phyloP scores from a whole-genome alignment of 352 stramenopile genomes.

The Phytophthora cajani region DNA sequence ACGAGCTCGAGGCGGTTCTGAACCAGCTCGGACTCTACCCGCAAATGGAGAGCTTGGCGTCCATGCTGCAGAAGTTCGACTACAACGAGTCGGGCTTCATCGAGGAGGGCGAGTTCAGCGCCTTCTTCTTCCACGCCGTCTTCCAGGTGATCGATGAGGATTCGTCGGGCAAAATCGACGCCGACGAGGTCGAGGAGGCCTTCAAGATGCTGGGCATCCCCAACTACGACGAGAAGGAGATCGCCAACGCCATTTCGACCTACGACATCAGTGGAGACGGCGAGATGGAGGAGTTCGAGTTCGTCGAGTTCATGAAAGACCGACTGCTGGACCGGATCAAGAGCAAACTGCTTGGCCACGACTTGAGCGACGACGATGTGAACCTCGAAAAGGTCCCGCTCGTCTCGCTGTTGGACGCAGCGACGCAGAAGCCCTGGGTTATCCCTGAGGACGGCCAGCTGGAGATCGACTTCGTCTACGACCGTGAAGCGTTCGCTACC shows the following conservation, averaged over 20 bases:
- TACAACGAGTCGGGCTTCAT: slow-evolving; percentile 56
- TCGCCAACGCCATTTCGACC: slow-evolving; percentile 62
- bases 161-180: slow-evolving; percentile 78
- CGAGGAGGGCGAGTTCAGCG: slow-evolving; percentile 66
- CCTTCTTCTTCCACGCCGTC: slow-evolving; percentile 76
- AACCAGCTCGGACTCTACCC: slow-evolving; percentile 77
- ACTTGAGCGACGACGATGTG: slow-evolving; percentile 8
- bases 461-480: slow-evolving; percentile 83
- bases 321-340: slow-evolving; percentile 69
- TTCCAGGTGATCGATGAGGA: slow-evolving; percentile 84
- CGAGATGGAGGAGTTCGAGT: slow-evolving; percentile 85
- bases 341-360: slow-evolving; percentile 42
- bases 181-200: slow-evolving; percentile 71
- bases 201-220: slow-evolving; percentile 76
- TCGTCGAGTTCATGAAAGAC: slow-evolving; percentile 83
- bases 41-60: slow-evolving; percentile 48
- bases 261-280: slow-evolving; percentile 82
- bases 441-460: slow-evolving; percentile 67
- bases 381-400: slow-evolving; percentile 17
- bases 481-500: slow-evolving; percentile 71
- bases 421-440: slow-evolving; percentile 70
- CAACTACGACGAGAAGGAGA: slow-evolving; percentile 69
- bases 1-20: slow-evolving; percentile 67
- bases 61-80: slow-evolving; percentile 60
- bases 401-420: slow-evolving; percentile 51